phyloP scores from a whole-genome alignment of 805 yeast species.

The Wickerhamomyces alni region DNA sequence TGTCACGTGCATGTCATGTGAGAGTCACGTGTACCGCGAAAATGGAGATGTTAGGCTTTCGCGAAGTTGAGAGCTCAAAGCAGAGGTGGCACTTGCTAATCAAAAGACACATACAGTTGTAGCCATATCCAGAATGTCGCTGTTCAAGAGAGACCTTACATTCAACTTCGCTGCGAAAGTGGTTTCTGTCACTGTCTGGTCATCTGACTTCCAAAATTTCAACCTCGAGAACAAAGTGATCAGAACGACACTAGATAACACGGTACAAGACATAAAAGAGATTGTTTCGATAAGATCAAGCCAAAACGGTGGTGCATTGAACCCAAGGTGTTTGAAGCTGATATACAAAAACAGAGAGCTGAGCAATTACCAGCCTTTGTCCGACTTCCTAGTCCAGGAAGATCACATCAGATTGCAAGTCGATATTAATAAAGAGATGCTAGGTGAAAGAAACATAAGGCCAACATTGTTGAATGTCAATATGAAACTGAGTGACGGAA shows the following conservation, averaged over 20 bases:
- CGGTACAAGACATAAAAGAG: slow-evolving; percentile 21
- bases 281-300: slow-evolving; percentile 15
- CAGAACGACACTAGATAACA: slow-evolving; percentile 19
- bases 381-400: slow-evolving; percentile 10
- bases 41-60: not conserved
- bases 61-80: too few relatives aligned
- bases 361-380: slow-evolving; percentile 11
- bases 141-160: slow-evolving; percentile 13
- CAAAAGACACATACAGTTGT: too few relatives aligned
- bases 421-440: slow-evolving; percentile 13
- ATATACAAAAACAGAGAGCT: slow-evolving; percentile 10
- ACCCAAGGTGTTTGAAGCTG: slow-evolving; percentile 12
- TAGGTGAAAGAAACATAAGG: slow-evolving; percentile 3
- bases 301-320: slow-evolving; percentile 9
- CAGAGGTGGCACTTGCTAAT: not conserved
- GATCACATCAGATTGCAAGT: slow-evolving; percentile 13
- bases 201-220: slow-evolving; percentile 13
- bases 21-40: too few relatives aligned
- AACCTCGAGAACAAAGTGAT: slow-evolving; percentile 13
- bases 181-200: slow-evolving; percentile 15
- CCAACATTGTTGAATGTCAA: slow-evolving; percentile 15
- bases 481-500: slow-evolving; percentile 16
- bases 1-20: too few relatives aligned
- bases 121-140: too few relatives aligned
- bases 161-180: slow-evolving; percentile 9